Conservation (phyloP, 352 stramenopile genomes). For the Phytophthora tubulina region DNA sequence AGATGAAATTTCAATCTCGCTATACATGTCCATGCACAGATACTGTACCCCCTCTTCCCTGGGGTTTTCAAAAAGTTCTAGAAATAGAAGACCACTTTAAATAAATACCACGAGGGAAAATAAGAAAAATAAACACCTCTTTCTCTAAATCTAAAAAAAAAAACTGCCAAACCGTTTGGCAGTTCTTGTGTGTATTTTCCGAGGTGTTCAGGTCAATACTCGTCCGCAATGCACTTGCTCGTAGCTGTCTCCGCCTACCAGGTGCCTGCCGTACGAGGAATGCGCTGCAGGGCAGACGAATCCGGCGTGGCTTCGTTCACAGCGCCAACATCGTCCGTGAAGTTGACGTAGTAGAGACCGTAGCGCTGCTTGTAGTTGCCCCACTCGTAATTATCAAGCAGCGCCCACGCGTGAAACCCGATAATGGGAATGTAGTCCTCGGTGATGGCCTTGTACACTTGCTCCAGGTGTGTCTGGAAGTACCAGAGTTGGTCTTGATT, state of each 20-base stretch:
- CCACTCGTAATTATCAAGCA: slow-evolving; percentile 16
- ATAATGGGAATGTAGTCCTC: slow-evolving; percentile 69
- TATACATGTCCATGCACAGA: no score
- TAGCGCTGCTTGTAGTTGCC: slow-evolving; percentile 5
- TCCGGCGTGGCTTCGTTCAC: background rate
- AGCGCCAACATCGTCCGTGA: background rate
- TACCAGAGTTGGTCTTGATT: slow-evolving; percentile 73
- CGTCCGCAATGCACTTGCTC: no score
- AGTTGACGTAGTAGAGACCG: slow-evolving; percentile 1
- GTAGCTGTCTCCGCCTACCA: background rate
- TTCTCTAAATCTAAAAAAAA: no score
- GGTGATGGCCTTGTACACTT: slow-evolving; percentile 59
- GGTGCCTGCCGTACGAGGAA: background rate
- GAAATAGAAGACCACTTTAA: no score
- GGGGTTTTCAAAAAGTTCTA: no score
- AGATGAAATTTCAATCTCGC: no score
- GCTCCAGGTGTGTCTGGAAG: slow-evolving; percentile 48
- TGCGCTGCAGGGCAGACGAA: background rate
- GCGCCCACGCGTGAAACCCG: slow-evolving; percentile 79
- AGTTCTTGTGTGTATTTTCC: no score
- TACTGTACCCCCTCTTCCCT: no score
- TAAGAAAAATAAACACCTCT: no score
- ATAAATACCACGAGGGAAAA: no score
- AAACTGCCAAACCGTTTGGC: no score
- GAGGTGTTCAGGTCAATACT: no score